Conservation (phyloP, 192 early-diverging fungal species). For the Coemansia sp. region DNA sequence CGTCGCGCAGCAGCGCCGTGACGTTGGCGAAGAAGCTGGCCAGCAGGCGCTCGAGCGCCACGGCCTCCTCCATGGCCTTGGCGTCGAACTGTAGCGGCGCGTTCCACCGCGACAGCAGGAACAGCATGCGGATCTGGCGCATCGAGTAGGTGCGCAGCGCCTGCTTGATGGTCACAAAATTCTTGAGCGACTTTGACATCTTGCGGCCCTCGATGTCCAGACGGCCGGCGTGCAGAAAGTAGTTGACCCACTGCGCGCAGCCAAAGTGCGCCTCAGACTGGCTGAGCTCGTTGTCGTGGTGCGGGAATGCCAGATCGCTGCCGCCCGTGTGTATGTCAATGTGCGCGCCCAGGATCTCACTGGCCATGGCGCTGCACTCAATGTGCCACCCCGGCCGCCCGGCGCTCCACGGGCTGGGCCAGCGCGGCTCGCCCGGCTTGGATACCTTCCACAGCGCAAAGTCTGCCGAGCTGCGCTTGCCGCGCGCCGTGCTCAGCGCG, state of each 20-base stretch:
- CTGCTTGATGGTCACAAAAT: constrained; percentile 93
- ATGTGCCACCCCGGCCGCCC: constrained; percentile 99
- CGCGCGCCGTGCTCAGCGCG: constrained; percentile 60
- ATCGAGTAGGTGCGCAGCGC: constrained; percentile 75
- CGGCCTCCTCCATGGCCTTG: constrained; percentile 70
- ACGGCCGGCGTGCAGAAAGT: constrained; percentile 96
- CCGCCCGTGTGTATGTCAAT: constrained; percentile 97
- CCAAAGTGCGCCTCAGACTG: constrained; percentile 91
- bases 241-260: constrained; percentile 96
- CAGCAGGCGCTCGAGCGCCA: constrained; percentile 70
- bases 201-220: constrained; percentile 92
- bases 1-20: constrained; percentile 74
- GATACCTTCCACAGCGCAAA: constrained; percentile 97
- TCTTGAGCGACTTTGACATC: constrained; percentile 98
- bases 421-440: constrained; percentile 90
- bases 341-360: constrained; percentile 77
- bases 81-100: constrained; percentile 79
- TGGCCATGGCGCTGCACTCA: constrained; percentile 99
- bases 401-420: constrained; percentile 88
- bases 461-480: constrained; percentile 72
- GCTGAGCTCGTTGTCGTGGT: constrained; percentile 98
- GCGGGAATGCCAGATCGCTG: constrained; percentile 93
- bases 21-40: constrained; percentile 88
- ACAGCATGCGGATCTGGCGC: constrained; percentile 85
- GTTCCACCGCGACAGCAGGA: constrained; percentile 86